phyloP scores from a whole-genome alignment of 495 filamentous ascomycete genomes.

The Parmelia sp. region DNA sequence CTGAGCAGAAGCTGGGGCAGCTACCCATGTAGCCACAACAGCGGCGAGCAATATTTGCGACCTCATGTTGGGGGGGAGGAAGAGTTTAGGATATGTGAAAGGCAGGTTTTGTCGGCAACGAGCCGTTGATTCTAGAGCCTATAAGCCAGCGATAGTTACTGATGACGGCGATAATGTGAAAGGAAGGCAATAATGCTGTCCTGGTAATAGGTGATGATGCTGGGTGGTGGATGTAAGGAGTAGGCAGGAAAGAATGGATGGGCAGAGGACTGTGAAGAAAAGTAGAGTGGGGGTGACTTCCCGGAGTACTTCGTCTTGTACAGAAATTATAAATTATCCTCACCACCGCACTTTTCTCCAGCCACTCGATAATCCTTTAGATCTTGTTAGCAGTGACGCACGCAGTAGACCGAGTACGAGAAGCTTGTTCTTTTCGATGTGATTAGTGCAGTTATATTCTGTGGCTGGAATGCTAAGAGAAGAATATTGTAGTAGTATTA shows the following conservation, averaged over 20 bases:
- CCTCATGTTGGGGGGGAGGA: conserved; percentile 10
- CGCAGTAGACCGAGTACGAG: neutral
- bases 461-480: conserved; percentile 14
- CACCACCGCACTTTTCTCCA: conserved; percentile 13
- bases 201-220: neutral
- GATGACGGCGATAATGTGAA: neutral
- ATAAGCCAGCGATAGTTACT: conserved; percentile 1
- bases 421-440: neutral
- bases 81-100: neutral
- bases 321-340: neutral
- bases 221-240: neutral
- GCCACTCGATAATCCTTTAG: conserved; percentile 7
- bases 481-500: too few species aligned
- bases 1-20: conserved; percentile 54
- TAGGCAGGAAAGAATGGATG: neutral
- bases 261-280: neutral
- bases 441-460: neutral
- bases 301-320: neutral
- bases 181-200: neutral
- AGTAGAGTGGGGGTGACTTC: conserved; percentile 6
- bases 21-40: conserved; percentile 11
- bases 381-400: conserved; percentile 12
- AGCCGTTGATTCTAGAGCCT: neutral
- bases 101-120: neutral
- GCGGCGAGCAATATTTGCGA: conserved; percentile 14